These are phyloP conservation scores for Phalaenopsis hybrid DNA, from an alignment of 116 monocot species.

Conservation along the genomic window DNA sequence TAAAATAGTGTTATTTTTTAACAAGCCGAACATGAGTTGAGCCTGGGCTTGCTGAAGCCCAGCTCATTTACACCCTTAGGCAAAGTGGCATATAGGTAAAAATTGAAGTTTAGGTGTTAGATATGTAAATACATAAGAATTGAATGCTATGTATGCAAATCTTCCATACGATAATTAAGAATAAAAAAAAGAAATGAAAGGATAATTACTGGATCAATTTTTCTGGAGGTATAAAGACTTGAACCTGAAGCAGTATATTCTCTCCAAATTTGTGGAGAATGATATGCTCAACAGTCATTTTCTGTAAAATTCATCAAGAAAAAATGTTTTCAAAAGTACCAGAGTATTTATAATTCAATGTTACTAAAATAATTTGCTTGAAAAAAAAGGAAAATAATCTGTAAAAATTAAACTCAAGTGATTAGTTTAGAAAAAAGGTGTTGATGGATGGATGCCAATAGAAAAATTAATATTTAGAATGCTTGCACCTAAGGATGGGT, in stretches of 20 bases:
- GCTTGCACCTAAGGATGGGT: no score
- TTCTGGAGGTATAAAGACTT: conserved; percentile 70
- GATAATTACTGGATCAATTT: conserved; percentile 46
- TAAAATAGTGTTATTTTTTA: no score
- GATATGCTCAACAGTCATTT: conserved; percentile 67
- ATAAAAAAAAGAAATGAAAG: not conserved
- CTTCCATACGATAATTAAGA: not conserved
- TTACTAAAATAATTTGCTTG: not conserved
- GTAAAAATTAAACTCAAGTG: not conserved
- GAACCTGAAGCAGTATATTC: conserved; percentile 55
- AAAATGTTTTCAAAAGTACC: not conserved
- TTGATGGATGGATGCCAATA: no score
- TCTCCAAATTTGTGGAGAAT: conserved; percentile 69
- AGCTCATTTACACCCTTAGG: no score
- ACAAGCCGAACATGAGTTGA: no score
- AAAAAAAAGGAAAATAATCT: not conserved
- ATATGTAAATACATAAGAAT: no score
- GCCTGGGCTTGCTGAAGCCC: no score
- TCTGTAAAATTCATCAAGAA: conserved; percentile 27
- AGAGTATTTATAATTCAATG: not conserved
- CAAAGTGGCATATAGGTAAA: no score
- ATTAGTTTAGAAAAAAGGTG: not conserved
- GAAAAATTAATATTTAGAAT: no score
- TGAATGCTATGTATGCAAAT: no score
- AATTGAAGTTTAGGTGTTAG: no score